A percentile compares a stretch with the other conserved stretches of the same genome.
Evolutionary conservation across 306 rosid species (phyloP).

Genomic region (Lathyrus tuberosus): DNA sequence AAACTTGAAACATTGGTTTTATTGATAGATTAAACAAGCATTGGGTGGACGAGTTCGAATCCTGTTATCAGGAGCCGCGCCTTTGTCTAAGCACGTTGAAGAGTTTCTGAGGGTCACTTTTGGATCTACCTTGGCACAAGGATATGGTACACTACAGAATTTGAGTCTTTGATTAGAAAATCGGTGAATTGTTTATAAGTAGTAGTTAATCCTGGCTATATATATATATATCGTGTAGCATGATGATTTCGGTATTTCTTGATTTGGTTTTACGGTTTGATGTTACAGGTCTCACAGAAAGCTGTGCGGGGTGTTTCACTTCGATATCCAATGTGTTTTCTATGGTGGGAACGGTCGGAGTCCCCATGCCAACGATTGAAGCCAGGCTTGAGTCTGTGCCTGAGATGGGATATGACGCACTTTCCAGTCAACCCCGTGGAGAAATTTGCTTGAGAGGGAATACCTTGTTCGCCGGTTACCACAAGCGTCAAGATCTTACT

Average conservation of each 20-base stretch:
- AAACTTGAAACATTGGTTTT: conserved; percentile 27
- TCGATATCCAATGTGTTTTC: conserved; percentile 69
- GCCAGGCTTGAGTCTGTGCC: conserved; percentile 83
- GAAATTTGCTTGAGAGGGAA: conserved; percentile 89
- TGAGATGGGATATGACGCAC: conserved; percentile 76
- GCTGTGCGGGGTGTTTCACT: conserved; percentile 81
- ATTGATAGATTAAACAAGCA: conserved; percentile 68
- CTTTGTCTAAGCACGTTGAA: conserved; percentile 85
- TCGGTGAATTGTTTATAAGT: background rate
- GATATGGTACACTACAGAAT: conserved; percentile 77
- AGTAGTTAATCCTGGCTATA: background rate
- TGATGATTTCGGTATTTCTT: background rate
- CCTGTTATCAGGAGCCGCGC: conserved; percentile 90
- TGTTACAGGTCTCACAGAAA: conserved; percentile 82
- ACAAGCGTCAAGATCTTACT: conserved; percentile 82
- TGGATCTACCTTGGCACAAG: conserved; percentile 82
- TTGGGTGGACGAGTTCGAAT: conserved; percentile 85
- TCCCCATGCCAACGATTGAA: conserved; percentile 85
- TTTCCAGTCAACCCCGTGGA: conserved; percentile 74
- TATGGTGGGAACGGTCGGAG: conserved; percentile 93
- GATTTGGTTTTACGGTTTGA: background rate
- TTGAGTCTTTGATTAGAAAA: conserved; percentile 29
- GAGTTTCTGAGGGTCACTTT: conserved; percentile 85
- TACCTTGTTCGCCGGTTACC: conserved; percentile 88
- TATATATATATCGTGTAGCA: background rate